Base-by-base conservation (phyloP, 1,139 yeast genomes). In the Saccharomyces uvarum region DNA sequence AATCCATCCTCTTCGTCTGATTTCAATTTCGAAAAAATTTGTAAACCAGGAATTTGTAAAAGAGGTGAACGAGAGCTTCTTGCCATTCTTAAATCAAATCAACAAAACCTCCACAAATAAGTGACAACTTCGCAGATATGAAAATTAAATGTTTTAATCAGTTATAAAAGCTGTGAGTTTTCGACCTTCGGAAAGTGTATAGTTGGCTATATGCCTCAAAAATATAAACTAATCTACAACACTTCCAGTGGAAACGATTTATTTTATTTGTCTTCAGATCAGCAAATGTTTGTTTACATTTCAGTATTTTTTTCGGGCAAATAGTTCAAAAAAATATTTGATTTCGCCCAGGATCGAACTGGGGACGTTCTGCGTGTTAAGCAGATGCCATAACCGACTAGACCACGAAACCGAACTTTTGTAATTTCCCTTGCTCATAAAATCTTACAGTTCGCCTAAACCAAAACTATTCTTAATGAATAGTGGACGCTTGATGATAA, bases 341-440 rank as follows among this genome's bases (percentile, higher is more conserved):
- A 87, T 86, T 87, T 82, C 86, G 89, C 96, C 96, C 97, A 88
- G 97, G 96, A 86, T 89, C 96, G 97, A 89, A 89, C 97, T 88
- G 97, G 96, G 96, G 96, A 89, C 96, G 91, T 88, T 86, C 91
- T 86, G 96, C 96, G 96, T 88, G 96, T 88, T 88, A 88, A 87
- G 96, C 96, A 88, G 91, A 86, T 86, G 96, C 95, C 96, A 88
- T 88, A 81, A 88, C 96, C 96, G 76, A 88, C 96, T 88, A 88
- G 96, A 88, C 96, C 96, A 88, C 88, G 83, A 78, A 78, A 79
- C 83, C 82, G 68, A 14, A 7, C 8, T 8, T 24, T 24, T 24
- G 21, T 19, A 3, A 19, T 19, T 19, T 19, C 0, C 2, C 21
- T 19, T 19, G 2, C 2, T 19, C 21, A 19, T 19, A 19, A 19